phyloP scores from a whole-genome alignment of 805 yeast genomes.

The Ogataea chonburiensis region DNA sequence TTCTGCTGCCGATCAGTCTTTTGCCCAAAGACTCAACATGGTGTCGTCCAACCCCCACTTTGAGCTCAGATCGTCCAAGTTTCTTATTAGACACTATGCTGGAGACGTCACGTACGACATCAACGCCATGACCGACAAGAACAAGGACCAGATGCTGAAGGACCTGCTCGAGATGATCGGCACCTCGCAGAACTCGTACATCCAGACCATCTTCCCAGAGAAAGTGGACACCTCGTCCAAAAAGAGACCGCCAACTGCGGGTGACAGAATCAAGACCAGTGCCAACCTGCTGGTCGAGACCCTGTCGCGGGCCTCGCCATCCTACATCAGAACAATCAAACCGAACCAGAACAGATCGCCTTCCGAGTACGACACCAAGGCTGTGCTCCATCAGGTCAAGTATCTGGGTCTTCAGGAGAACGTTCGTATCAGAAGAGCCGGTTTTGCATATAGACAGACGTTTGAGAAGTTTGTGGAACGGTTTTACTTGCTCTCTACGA shows the following conservation, averaged over 20 bases:
- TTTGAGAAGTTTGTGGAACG: conserved; percentile 95
- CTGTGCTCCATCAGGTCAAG: conserved; percentile 93
- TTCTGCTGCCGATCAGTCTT: conserved; percentile 93
- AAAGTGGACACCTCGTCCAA: conserved; percentile 64
- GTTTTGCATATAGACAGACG: conserved; percentile 96
- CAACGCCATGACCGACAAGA: conserved; percentile 89
- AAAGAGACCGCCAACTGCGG: conserved; percentile 90
- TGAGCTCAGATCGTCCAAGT: conserved; percentile 83
- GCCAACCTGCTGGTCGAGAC: conserved; percentile 91
- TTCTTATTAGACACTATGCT: conserved; percentile 93
- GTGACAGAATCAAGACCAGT: conserved; percentile 88
- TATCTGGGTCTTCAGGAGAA: conserved; percentile 95
- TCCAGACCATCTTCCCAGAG: conserved; percentile 60
- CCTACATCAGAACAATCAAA: conserved; percentile 95
- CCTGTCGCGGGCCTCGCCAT: conserved; percentile 85
- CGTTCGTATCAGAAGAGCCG: conserved; percentile 96
- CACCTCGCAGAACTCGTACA: conserved; percentile 66
- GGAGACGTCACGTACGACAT: conserved; percentile 97
- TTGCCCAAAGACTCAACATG: conserved; percentile 86
- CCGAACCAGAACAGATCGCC: conserved; percentile 95
- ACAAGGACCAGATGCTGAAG: conserved; percentile 89
- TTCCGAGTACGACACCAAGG: conserved; percentile 80
- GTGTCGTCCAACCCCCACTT: conserved; percentile 82
- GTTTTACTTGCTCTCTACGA: conserved; percentile 80
- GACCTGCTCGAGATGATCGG: conserved; percentile 79